Conservation (phyloP, 208 protist species). For the Novymonas esmeraldas region DNA sequence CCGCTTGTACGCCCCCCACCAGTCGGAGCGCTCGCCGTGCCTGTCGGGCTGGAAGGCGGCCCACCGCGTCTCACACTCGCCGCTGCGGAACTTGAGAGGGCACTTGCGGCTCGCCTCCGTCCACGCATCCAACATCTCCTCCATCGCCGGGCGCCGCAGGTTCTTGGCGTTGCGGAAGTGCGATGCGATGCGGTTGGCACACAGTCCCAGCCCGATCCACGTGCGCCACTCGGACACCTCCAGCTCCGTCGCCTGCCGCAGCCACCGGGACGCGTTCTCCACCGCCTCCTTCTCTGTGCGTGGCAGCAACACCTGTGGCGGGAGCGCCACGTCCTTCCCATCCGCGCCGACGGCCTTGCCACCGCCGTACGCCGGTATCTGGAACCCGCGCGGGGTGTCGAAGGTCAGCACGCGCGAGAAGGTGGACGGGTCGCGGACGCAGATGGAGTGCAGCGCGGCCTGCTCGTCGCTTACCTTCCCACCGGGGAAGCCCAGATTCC, state of each 20-base stretch:
- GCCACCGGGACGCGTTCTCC: conserved; percentile 65
- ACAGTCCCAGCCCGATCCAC: conserved; percentile 82
- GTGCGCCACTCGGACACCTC: conserved; percentile 83
- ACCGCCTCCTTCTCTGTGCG: conserved; percentile 74
- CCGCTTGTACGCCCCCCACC: conserved; percentile 77
- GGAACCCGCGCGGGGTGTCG: conserved; percentile 42
- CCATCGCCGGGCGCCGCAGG: conserved; percentile 69
- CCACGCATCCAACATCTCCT: conserved; percentile 87
- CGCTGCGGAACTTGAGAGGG: conserved; percentile 64
- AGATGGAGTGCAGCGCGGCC: conserved; percentile 80
- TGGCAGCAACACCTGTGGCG: conserved; percentile 57
- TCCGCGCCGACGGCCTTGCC: background rate
- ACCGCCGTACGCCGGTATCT: conserved; percentile 8
- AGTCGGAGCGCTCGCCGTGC: conserved; percentile 35
- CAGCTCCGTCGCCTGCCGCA: conserved; percentile 63
- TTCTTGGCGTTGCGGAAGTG: conserved; percentile 72
- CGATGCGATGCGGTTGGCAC: conserved; percentile 71
- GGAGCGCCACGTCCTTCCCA: background rate
- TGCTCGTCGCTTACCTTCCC: conserved; percentile 66
- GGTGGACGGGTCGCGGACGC: conserved; percentile 65
- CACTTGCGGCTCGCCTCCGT: conserved; percentile 73
- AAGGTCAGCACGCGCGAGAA: conserved; percentile 73
- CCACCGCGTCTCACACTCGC: conserved; percentile 76
- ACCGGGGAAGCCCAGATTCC: conserved; percentile 77
- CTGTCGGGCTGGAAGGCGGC: conserved; percentile 63